Evolutionary conservation across 768 basidiomycete species (phyloP).

Genomic region (Suillus decipiens): DNA sequence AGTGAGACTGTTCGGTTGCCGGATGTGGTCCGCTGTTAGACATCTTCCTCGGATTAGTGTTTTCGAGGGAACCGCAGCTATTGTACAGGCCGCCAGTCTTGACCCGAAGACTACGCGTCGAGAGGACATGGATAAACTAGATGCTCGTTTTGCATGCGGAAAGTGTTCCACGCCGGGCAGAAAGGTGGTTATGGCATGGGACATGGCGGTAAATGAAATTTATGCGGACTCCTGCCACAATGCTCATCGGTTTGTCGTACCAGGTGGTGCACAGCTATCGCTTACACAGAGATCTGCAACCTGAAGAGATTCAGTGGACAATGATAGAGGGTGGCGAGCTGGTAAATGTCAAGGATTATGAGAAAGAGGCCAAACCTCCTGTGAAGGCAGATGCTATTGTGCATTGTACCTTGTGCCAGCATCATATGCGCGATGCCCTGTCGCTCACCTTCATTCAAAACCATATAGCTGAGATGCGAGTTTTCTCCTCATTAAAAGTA

Average conservation of each 20-base stretch:
- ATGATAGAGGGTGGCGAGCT: slow-evolving; percentile 3
- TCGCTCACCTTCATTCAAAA: neutral
- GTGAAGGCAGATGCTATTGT: neutral
- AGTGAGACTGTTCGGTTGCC: neutral
- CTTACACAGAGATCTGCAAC: neutral
- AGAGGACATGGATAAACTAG: slow-evolving; percentile 6
- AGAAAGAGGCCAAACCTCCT: neutral
- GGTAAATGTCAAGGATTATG: neutral
- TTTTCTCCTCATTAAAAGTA: neutral
- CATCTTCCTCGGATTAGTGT: neutral
- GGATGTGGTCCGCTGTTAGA: neutral
- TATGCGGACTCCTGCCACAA: too few species aligned
- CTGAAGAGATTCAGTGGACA: neutral
- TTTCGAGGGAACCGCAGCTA: neutral
- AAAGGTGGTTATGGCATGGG: slow-evolving; percentile 6
- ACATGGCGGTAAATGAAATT: slow-evolving; percentile 5
- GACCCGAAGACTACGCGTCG: slow-evolving; percentile 4
- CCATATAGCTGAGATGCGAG: neutral
- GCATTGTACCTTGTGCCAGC: slow-evolving; percentile 5
- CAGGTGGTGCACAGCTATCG: slow-evolving; percentile 4
- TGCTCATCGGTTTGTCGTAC: neutral
- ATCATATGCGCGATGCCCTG: neutral
- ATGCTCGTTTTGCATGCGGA: slow-evolving; percentile 9
- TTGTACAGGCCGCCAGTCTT: neutral
- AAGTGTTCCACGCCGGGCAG: neutral